These are phyloP conservation scores for Bauhinia variegata DNA, from an alignment of 306 rosid genomes.

Conservation along the genomic window DNA sequence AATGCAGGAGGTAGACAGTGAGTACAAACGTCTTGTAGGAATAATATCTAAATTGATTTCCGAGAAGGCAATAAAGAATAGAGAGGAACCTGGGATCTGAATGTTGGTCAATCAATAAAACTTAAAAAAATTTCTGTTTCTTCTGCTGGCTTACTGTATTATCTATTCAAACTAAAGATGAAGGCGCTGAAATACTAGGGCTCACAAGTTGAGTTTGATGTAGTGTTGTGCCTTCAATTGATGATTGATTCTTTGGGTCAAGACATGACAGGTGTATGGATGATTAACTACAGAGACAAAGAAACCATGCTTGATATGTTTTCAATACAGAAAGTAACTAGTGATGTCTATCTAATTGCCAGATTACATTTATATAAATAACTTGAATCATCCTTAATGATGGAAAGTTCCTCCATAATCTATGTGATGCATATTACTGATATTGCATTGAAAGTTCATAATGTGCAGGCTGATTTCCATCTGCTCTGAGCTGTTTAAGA, in stretches of 20 bases:
- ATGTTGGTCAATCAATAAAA: not conserved
- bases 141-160: not conserved
- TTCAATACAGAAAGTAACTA: not conserved
- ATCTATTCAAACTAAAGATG: not conserved
- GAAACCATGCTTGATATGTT: not conserved
- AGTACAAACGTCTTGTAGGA: not conserved
- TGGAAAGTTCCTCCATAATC: not conserved
- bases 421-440: not conserved
- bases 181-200: not conserved
- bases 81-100: not conserved
- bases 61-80: not conserved
- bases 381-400: not conserved
- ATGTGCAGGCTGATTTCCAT: not conserved
- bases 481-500: not conserved
- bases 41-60: not conserved
- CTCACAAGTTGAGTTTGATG: not conserved
- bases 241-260: not conserved
- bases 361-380: not conserved
- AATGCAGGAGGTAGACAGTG: not conserved
- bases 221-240: conserved; percentile 13
- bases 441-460: not conserved
- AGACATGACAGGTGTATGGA: not conserved
- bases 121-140: not conserved
- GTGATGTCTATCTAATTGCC: not conserved
- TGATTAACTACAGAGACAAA: not conserved